Evolutionary conservation across 805 yeast genomes (phyloP).

Genomic region (Sungouiozyma ichnusensis): DNA sequence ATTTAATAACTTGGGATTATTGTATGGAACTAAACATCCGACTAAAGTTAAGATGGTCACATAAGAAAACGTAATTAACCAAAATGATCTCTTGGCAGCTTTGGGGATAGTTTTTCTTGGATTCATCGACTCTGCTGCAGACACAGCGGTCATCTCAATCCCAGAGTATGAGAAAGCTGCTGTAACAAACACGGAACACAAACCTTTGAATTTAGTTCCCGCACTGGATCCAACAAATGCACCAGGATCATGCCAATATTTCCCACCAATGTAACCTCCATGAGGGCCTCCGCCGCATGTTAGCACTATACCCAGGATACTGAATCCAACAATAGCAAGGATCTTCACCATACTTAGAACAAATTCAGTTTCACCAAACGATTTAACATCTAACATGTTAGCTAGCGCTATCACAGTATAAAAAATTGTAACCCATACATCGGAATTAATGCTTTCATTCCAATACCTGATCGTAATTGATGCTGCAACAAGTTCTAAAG

Average conservation of each 20-base stretch:
- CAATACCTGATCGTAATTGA: constrained; percentile 49
- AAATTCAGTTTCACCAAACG: constrained; percentile 51
- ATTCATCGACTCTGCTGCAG: constrained; percentile 66
- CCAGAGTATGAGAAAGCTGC: constrained; percentile 65
- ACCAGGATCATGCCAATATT: constrained; percentile 45
- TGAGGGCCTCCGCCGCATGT: constrained; percentile 38
- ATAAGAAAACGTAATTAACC: constrained; percentile 70
- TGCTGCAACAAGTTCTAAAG: constrained; percentile 51
- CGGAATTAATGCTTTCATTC: constrained; percentile 39
- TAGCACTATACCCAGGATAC: constrained; percentile 42
- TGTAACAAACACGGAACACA: constrained; percentile 43
- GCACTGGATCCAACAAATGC: constrained; percentile 42
- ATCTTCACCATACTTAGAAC: constrained; percentile 40
- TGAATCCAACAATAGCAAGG: constrained; percentile 40
- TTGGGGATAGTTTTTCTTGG: constrained; percentile 59
- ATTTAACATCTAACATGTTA: constrained; percentile 43
- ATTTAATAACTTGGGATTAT: constrained; percentile 38
- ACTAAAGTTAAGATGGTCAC: constrained; percentile 44
- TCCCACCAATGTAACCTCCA: constrained; percentile 35
- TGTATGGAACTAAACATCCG: constrained; percentile 62
- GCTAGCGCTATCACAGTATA: constrained; percentile 37
- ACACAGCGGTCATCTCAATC: constrained; percentile 61
- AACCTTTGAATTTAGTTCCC: constrained; percentile 38
- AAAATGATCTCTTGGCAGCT: constrained; percentile 73
- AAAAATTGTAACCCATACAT: constrained; percentile 51